Percentiles rank a stretch among this genome's conserved stretches.
Conservation (phyloP, 1,139 yeast genomes). For the Trichomonascaceae sp. region DNA sequence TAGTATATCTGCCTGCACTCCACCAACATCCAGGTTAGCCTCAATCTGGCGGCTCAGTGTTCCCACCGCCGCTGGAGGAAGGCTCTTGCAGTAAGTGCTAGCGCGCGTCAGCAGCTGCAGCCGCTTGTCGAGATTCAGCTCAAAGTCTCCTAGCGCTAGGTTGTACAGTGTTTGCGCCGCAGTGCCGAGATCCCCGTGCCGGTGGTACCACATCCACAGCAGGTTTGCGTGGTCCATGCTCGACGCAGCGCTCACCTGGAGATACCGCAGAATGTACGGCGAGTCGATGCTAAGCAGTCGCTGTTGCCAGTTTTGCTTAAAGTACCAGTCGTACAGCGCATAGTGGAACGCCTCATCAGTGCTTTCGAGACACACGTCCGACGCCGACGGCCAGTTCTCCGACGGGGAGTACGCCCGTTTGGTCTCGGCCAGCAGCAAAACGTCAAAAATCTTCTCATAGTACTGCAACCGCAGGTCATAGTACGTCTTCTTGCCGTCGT, state of each 20-base stretch:
- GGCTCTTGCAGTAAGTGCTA: slow-evolving; percentile 81
- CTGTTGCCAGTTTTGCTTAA: slow-evolving; percentile 62
- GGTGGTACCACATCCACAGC: slow-evolving; percentile 82
- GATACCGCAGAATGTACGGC: slow-evolving; percentile 63
- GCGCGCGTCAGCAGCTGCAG: slow-evolving; percentile 87
- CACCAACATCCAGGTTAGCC: slow-evolving; percentile 78
- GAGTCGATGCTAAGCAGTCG: slow-evolving; percentile 70
- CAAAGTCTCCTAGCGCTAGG: slow-evolving; percentile 63
- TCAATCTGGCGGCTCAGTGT: slow-evolving; percentile 33
- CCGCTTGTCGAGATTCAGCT: slow-evolving; percentile 54
- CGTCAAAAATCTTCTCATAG: slow-evolving; percentile 61
- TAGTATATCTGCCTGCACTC: slow-evolving; percentile 73
- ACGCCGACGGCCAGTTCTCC: slow-evolving; percentile 34
- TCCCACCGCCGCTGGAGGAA: slow-evolving; percentile 53
- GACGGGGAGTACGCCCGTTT: slow-evolving; percentile 38
- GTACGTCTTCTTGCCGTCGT: slow-evolving; percentile 34
- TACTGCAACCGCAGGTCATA: slow-evolving; percentile 42
- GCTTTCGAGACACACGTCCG: slow-evolving; percentile 59
- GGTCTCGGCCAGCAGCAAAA: slow-evolving; percentile 59
- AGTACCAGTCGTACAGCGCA: slow-evolving; percentile 87
- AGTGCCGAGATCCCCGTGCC: slow-evolving; percentile 60
- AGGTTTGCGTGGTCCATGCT: slow-evolving; percentile 67
- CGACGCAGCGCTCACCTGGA: slow-evolving; percentile 56
- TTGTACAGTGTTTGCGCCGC: slow-evolving; percentile 76
- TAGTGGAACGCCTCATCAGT: slow-evolving; percentile 78